phyloP scores from a whole-genome alignment of 257 asterid genomes.

The Nicotiana tabacum region DNA sequence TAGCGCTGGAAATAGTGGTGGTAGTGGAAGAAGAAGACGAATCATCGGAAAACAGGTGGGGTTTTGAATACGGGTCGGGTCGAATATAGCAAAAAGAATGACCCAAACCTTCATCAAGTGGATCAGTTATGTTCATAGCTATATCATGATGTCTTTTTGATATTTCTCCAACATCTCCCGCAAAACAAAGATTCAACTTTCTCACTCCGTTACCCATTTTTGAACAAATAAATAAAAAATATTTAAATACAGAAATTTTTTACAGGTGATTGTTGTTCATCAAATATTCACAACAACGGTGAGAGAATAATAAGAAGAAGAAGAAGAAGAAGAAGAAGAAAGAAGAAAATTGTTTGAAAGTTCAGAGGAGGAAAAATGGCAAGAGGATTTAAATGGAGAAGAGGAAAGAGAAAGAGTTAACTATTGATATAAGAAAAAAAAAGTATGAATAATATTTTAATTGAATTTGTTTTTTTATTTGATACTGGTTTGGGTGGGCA shows the following conservation, averaged over 20 bases:
- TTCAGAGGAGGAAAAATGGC: background rate
- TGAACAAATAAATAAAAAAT: background rate
- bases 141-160: conserved; percentile 65
- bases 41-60: conserved; percentile 39
- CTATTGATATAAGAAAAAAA: conserved; percentile 17
- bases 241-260: background rate
- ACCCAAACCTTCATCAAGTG: conserved; percentile 84
- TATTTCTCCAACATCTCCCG: conserved; percentile 78
- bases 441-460: conserved; percentile 2
- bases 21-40: conserved; percentile 28
- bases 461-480: background rate
- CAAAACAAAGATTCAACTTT: conserved; percentile 56
- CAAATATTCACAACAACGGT: no score
- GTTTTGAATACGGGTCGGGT: conserved; percentile 52
- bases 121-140: conserved; percentile 37
- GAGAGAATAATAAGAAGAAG: background rate
- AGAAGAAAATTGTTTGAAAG: background rate
- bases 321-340: background rate
- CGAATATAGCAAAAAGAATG: conserved; percentile 87
- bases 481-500: conserved; percentile 8
- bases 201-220: conserved; percentile 74
- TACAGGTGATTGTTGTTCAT: no score
- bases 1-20: conserved; percentile 14
- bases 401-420: conserved; percentile 50
- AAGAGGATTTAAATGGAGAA: conserved; percentile 13